Percentiles rank a stretch among this genome's conserved stretches.
phyloP scores from a whole-genome alignment of 345 rosid species.

The Brassica juncea region DNA sequence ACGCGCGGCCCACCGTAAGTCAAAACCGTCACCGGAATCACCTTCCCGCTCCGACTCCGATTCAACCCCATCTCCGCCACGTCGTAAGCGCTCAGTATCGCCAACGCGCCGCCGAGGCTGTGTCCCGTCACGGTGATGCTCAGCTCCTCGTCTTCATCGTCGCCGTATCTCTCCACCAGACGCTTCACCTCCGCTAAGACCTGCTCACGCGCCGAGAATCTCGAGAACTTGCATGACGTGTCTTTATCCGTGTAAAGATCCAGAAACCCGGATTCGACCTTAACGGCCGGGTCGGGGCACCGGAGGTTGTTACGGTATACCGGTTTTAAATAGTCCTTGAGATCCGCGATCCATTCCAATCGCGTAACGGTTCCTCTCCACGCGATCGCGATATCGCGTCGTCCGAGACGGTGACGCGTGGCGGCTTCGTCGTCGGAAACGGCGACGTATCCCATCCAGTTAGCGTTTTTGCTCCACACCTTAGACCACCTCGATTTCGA shows the following conservation, averaged over 20 bases:
- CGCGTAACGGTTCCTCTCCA: conserved; percentile 87
- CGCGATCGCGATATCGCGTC: conserved; percentile 68
- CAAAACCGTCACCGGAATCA: conserved; percentile 55
- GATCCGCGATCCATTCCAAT: conserved; percentile 74
- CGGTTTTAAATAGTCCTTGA: conserved; percentile 71
- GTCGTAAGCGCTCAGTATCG: conserved; percentile 74
- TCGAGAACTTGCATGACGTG: conserved; percentile 57
- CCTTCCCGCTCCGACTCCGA: conserved; percentile 38
- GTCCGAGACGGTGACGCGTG: conserved; percentile 51
- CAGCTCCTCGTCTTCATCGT: conserved; percentile 48
- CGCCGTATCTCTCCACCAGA: conserved; percentile 46
- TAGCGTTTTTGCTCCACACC: conserved; percentile 79
- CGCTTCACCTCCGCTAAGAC: conserved; percentile 60
- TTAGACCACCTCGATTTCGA: conserved; percentile 82
- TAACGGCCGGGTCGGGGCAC: conserved; percentile 66
- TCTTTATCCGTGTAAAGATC: conserved; percentile 78
- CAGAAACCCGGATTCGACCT: conserved; percentile 80
- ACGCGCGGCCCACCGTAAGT: conserved; percentile 79
- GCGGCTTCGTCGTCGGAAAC: conserved; percentile 61
- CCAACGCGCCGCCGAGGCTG: conserved; percentile 80
- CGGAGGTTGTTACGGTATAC: conserved; percentile 52
- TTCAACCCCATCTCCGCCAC: conserved; percentile 65
- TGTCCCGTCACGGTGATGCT: conserved; percentile 87
- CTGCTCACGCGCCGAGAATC: conserved; percentile 74
- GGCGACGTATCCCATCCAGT: conserved; percentile 88